Base-by-base conservation (phyloP, 2,329 filamentous ascomycete genomes). In the Diaporthe sp. region DNA sequence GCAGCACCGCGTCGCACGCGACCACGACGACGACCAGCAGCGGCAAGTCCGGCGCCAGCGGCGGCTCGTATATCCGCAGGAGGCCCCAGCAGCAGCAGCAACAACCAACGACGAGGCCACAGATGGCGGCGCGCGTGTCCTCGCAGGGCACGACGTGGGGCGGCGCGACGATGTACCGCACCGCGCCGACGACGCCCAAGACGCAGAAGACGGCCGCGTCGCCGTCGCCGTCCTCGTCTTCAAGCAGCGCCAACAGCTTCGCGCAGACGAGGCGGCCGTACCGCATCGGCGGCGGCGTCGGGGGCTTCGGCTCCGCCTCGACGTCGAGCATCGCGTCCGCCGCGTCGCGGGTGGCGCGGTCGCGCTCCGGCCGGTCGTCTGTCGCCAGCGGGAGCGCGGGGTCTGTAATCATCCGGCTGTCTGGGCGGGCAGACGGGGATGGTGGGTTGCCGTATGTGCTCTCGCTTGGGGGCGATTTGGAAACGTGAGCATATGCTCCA, bases 121-220 rank as follows among this genome's bases (percentile, higher is more conserved):
- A 79, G 22, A 81, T 83, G 31, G 76, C 80, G 1, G 81, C 79
- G 71, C 85, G 86, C 39, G 84, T 84, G 51, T 84, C 86, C 22
- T 89, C 87, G 9, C 83, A 83, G 9, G 83, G 83, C 37, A 86
- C 85, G 10, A 85, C 86, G 84, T 73, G 71, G 71, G 71, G 71
- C 37, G 58, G 44, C 34, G 83, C 82, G 58, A 82, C 86, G 22
- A 77, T 73, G 31, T 90, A 87, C 77, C 84, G 86, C 71, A 90
- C 89, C 9, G 89, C 89, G 22, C 89, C 89, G 0, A 89, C 88
- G n/a, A 90, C 89, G 37, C 85, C 88, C 9, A 85, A 84, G 59
- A 89, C 87, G 75, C 85, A 83, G 15, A 81, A 79, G 22, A 82
- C 83, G n/a, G 83, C 80, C n/a, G 67, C 84, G 25, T 85, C 86